phyloP scores from a whole-genome alignment of 306 rosid species.

The Malus sieversii region DNA sequence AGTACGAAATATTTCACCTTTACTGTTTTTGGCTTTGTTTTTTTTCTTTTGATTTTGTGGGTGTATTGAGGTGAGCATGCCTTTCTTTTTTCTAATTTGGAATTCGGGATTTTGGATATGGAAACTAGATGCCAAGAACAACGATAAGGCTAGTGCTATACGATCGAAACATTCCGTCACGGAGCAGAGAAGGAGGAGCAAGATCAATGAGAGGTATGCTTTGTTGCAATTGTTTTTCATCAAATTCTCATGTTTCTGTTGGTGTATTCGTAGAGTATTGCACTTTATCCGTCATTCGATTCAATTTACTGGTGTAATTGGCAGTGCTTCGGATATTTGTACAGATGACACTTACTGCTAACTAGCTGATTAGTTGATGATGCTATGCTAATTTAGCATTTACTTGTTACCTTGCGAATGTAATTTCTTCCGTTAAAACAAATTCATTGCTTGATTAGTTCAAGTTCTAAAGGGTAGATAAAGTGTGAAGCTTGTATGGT shows the following conservation, averaged over 20 bases:
- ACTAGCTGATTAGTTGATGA: not conserved
- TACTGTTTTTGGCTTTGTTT: not conserved
- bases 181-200: conserved; percentile 98
- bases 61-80: conserved; percentile 11
- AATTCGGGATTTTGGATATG: conserved; percentile 13
- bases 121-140: conserved; percentile 63
- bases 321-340: not conserved
- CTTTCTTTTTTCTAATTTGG: conserved; percentile 6
- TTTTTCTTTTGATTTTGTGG: not conserved
- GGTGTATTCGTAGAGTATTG: not conserved
- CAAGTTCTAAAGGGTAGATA: not conserved
- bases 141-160: conserved; percentile 70
- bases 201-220: conserved; percentile 93
- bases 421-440: conserved; percentile 1
- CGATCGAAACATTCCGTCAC: conserved; percentile 95
- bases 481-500: conserved; percentile 6
- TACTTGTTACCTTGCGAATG: not conserved
- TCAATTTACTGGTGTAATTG: not conserved
- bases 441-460: conserved; percentile 1
- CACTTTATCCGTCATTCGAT: not conserved
- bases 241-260: not conserved
- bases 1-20: not conserved
- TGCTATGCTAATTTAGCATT: not conserved
- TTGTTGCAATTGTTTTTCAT: not conserved
- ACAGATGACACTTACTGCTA: not conserved